phyloP scores from a whole-genome alignment of 257 asterid genomes.

The Paulownia fortunei region DNA sequence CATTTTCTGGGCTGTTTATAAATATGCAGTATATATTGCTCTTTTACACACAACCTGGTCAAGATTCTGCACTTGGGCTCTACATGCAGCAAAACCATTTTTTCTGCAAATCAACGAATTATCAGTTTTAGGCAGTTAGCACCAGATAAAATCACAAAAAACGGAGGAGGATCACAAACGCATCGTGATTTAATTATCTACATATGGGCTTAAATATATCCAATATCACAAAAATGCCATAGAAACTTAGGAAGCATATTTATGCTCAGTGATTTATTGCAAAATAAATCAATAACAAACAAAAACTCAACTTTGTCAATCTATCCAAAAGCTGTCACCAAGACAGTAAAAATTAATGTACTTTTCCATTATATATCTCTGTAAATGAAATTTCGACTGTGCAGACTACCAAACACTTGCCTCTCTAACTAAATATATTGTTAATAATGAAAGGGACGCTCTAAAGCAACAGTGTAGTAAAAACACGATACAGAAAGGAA shows the following conservation, averaged over 20 bases:
- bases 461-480: background rate
- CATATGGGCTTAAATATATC: background rate
- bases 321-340: background rate
- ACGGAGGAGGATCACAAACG: background rate
- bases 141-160: background rate
- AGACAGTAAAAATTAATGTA: background rate
- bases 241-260: background rate
- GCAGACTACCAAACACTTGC: background rate
- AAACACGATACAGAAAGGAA: background rate
- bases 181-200: background rate
- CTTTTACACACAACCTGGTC: conserved; percentile 40
- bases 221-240: background rate
- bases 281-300: background rate
- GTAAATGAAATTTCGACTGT: background rate
- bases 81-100: conserved; percentile 82
- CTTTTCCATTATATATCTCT: background rate
- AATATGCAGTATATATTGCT: conserved; percentile 45
- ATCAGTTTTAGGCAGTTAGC: conserved; percentile 6
- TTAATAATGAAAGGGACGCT: background rate
- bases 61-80: conserved; percentile 55
- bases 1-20: conserved; percentile 40
- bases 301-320: background rate
- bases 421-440: background rate
- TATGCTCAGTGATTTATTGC: background rate
- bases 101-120: conserved; percentile 53